phyloP scores from a whole-genome alignment of 108 stramenopile species.

The Mayamaea pseudoterrestris region DNA sequence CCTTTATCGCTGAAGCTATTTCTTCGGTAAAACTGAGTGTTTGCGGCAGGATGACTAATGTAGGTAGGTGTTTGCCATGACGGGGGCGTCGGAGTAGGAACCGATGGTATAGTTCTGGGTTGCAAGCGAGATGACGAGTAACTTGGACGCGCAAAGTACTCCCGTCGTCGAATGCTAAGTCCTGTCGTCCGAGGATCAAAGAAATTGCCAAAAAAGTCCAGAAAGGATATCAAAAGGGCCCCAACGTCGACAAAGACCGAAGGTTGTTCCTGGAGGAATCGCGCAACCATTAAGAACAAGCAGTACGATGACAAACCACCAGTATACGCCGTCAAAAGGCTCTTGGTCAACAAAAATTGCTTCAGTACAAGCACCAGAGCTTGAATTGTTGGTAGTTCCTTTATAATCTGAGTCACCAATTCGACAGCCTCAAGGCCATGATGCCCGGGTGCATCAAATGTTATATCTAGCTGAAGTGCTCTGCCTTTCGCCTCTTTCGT shows the following conservation, averaged over 20 bases:
- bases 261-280: slow-evolving; percentile 80
- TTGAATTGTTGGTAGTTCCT: slow-evolving; percentile 63
- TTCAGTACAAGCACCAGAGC: slow-evolving; percentile 69
- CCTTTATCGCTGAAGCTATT: slow-evolving; percentile 34
- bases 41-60: no score
- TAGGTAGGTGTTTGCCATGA: neutral
- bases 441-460: slow-evolving; percentile 68
- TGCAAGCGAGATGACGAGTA: slow-evolving; percentile 8
- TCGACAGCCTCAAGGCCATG: slow-evolving; percentile 66
- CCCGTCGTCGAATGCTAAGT: slow-evolving; percentile 52
- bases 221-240: slow-evolving; percentile 82
- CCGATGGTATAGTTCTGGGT: no score
- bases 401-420: slow-evolving; percentile 42
- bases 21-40: slow-evolving; percentile 23
- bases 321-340: slow-evolving; percentile 79
- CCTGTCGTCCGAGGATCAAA: slow-evolving; percentile 87
- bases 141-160: slow-evolving; percentile 48
- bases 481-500: slow-evolving; percentile 71
- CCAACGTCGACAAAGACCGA: slow-evolving; percentile 64
- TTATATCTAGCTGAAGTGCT: slow-evolving; percentile 63
- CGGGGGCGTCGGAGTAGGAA: neutral
- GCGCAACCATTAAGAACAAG: slow-evolving; percentile 82
- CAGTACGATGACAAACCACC: slow-evolving; percentile 88
- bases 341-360: slow-evolving; percentile 80
- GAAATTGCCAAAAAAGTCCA: slow-evolving; percentile 89